phyloP scores from a whole-genome alignment of 768 basidiomycete genomes.

The Psilocybe sp. region DNA sequence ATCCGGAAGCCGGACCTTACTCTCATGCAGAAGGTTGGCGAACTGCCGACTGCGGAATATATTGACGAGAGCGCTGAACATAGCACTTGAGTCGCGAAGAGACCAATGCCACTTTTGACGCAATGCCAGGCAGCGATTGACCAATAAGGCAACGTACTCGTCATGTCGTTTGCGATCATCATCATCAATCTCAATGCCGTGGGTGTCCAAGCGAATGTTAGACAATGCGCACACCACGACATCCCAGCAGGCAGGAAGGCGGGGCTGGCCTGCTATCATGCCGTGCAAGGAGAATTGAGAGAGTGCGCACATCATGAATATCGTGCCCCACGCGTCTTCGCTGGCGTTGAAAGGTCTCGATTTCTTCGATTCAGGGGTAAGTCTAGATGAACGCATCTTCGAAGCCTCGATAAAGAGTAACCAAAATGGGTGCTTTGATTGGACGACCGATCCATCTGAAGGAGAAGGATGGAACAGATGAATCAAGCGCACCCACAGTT shows the following conservation, averaged over 20 bases:
- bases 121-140: slow-evolving; percentile 72
- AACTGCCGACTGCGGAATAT: slow-evolving; percentile 80
- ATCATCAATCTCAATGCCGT: slow-evolving; percentile 30
- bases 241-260: slow-evolving; percentile 63
- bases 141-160: slow-evolving; percentile 65
- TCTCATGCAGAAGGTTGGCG: slow-evolving; percentile 62
- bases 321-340: slow-evolving; percentile 70
- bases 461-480: slow-evolving; percentile 41
- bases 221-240: slow-evolving; percentile 56
- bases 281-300: slow-evolving; percentile 71
- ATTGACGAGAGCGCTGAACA: slow-evolving; percentile 64
- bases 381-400: slow-evolving; percentile 22
- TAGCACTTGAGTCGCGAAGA: slow-evolving; percentile 48
- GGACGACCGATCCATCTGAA: slow-evolving; percentile 9
- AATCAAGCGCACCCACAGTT: slow-evolving; percentile 75
- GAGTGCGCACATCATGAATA: slow-evolving; percentile 68
- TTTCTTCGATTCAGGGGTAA: slow-evolving; percentile 17
- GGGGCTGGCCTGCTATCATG: slow-evolving; percentile 29
- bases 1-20: slow-evolving; percentile 57
- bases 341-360: slow-evolving; percentile 34
- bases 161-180: slow-evolving; percentile 55
- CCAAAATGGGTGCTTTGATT: slow-evolving; percentile 42
- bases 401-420: slow-evolving; percentile 29
- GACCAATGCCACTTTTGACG: slow-evolving; percentile 78
- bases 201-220: slow-evolving; percentile 49